Percentiles rank a stretch among this genome's conserved stretches.
phyloP scores from a whole-genome alignment of 2,329 filamentous ascomycete genomes.

The Colletotrichum falcatum region DNA sequence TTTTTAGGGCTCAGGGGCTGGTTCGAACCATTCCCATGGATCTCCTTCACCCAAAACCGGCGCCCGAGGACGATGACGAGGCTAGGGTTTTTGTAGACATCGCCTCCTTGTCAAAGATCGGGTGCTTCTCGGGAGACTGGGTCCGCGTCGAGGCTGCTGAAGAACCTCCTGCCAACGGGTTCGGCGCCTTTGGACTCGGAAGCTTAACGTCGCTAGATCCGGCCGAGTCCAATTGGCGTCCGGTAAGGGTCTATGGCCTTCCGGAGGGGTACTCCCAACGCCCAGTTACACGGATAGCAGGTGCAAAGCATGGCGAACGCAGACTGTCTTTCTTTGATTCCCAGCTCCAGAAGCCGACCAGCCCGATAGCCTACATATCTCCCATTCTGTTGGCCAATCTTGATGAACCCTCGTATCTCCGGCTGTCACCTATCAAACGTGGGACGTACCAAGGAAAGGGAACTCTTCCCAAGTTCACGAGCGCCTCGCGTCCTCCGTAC shows the following conservation, averaged over 20 bases:
- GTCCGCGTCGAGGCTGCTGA: constrained; percentile 83
- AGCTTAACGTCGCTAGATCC: constrained; percentile 71
- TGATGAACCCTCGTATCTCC: constrained; percentile 80
- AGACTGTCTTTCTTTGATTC: constrained; percentile 74
- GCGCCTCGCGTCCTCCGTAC: constrained; percentile 67
- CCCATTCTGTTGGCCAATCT: constrained; percentile 90
- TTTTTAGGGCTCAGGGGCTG: constrained; percentile 87
- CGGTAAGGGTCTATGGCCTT: constrained; percentile 88
- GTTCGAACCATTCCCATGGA: constrained; percentile 79
- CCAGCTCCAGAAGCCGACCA: constrained; percentile 71
- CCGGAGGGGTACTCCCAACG: constrained; percentile 78
- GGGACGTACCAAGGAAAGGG: constrained; percentile 61
- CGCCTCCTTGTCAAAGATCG: constrained; percentile 85
- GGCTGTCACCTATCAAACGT: constrained; percentile 77
- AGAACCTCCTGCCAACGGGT: constrained; percentile 76
- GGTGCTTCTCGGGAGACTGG: constrained; percentile 98
- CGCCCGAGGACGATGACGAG: constrained; percentile 83
- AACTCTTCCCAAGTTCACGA: constrained; percentile 67
- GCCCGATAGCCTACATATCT: constrained; percentile 79
- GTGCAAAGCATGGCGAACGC: constrained; percentile 63
- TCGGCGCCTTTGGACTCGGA: constrained; percentile 75
- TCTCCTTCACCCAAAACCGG: constrained; percentile 85
- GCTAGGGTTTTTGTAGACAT: constrained; percentile 92
- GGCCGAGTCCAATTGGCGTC: constrained; percentile 77
- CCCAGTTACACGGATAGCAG: constrained; percentile 70